These are phyloP conservation scores for Cytospora piceae DNA, from an alignment of 2,329 filamentous ascomycete genomes.

Conservation along the genomic window DNA sequence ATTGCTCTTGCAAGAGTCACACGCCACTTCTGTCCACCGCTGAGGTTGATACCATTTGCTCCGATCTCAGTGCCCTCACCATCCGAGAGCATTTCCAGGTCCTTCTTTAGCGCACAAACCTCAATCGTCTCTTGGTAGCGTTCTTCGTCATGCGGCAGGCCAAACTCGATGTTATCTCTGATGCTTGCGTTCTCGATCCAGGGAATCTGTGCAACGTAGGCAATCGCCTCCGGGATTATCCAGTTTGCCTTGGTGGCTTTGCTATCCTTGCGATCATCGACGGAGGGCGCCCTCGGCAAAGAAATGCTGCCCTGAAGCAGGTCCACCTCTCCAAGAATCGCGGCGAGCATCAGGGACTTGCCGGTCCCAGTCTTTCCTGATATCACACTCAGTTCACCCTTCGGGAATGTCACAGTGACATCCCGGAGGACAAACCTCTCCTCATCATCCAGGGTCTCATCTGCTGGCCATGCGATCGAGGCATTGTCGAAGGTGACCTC, in stretches of 20 bases:
- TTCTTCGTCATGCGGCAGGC: constrained; percentile 68
- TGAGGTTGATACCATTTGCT: constrained; percentile 82
- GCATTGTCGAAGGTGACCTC: constrained; percentile 69
- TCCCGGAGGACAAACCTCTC: constrained; percentile 68
- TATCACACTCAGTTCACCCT: constrained; percentile 71
- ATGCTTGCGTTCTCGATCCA: constrained; percentile 87
- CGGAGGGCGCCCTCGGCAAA: constrained; percentile 53
- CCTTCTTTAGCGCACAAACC: constrained; percentile 75
- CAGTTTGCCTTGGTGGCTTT: constrained; percentile 68
- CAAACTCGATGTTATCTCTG: constrained; percentile 78
- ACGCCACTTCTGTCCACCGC: constrained; percentile 82
- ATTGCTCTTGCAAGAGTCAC: constrained; percentile 79
- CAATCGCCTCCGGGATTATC: constrained; percentile 71
- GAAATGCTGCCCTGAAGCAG: constrained; percentile 65
- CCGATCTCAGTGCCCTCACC: constrained; percentile 82
- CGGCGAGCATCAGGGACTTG: constrained; percentile 74
- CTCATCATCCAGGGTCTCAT: constrained; percentile 59
- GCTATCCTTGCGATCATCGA: constrained; percentile 61
- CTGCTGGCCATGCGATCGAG: constrained; percentile 74
- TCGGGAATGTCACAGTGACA: constrained; percentile 68
- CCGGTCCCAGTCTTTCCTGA: constrained; percentile 79
- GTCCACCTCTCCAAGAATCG: constrained; percentile 77
- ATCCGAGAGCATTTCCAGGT: constrained; percentile 75
- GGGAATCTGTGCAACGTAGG: constrained; percentile 78
- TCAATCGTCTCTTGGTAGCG: constrained; percentile 72